Conservation (phyloP, 768 basidiomycete species). For the Tulasnella sp. region DNA sequence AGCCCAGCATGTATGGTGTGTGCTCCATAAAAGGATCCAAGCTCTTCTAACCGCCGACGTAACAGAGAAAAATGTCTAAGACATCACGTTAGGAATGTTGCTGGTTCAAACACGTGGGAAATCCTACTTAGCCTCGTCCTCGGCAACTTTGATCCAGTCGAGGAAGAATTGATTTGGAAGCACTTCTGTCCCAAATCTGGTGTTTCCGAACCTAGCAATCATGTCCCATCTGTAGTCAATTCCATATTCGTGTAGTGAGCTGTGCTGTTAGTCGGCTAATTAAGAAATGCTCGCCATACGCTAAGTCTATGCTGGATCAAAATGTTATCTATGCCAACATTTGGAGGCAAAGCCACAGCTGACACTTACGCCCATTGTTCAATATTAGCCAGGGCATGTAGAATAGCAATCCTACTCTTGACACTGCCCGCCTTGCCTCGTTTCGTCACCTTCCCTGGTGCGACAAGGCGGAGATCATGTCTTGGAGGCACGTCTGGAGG, state of each 20-base stretch:
- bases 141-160: conserved; percentile 72
- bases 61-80: conserved; percentile 16
- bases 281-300: conserved; percentile 32
- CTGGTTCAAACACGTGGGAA: background rate
- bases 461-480: conserved; percentile 39
- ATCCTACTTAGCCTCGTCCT: conserved; percentile 45
- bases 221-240: conserved; percentile 54
- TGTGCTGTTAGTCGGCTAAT: conserved; percentile 16
- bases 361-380: conserved; percentile 74
- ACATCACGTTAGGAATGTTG: too few relatives aligned
- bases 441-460: conserved; percentile 45
- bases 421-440: conserved; percentile 33
- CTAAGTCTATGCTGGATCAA: conserved; percentile 43
- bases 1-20: conserved; percentile 60
- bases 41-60: conserved; percentile 42
- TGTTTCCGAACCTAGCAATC: conserved; percentile 55
- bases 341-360: too few relatives aligned
- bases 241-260: background rate
- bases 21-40: conserved; percentile 59
- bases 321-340: background rate
- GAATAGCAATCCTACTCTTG: conserved; percentile 56
- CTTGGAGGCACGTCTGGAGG: conserved; percentile 56
- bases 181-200: conserved; percentile 28
- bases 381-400: conserved; percentile 74
- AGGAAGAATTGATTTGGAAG: conserved; percentile 65